These are phyloP conservation scores for Blastomyces parvus DNA, from an alignment of 2,329 filamentous ascomycete species.

Conservation along the genomic window DNA sequence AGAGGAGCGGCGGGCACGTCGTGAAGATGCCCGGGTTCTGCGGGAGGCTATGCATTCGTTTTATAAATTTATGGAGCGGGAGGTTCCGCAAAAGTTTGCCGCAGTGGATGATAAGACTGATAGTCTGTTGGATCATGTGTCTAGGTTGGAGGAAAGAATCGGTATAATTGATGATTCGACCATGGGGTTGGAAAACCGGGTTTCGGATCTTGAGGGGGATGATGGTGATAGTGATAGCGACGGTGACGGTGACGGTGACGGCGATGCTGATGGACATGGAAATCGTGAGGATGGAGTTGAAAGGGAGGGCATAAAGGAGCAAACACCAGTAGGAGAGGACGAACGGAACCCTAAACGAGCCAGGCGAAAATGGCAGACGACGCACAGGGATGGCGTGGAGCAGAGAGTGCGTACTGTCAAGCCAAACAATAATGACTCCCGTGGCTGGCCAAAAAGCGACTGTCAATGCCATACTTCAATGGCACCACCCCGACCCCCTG, in stretches of 20 bases:
- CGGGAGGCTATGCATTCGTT: slow-evolving; percentile 24
- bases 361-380: not conserved
- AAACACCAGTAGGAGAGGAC: not conserved
- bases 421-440: too few species aligned
- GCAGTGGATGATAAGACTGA: slow-evolving; percentile 23
- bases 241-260: not conserved
- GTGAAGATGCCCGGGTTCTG: slow-evolving; percentile 22
- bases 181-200: slow-evolving; percentile 18
- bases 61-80: slow-evolving; percentile 21
- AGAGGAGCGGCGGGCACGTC: slow-evolving; percentile 20
- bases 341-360: not conserved
- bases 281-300: not conserved
- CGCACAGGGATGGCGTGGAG: not conserved
- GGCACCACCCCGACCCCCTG: not conserved
- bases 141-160: slow-evolving; percentile 21
- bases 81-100: slow-evolving; percentile 21
- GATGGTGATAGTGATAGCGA: slow-evolving; percentile 9
- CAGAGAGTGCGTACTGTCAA: not conserved
- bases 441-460: not conserved
- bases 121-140: slow-evolving; percentile 21
- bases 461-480: not conserved
- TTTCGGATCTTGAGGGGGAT: slow-evolving; percentile 19
- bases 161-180: slow-evolving; percentile 21
- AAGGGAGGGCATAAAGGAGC: not conserved
- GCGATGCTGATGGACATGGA: not conserved